Conservation (phyloP, 2,329 filamentous ascomycete genomes). For the Akanthomyces dipterigenus region DNA sequence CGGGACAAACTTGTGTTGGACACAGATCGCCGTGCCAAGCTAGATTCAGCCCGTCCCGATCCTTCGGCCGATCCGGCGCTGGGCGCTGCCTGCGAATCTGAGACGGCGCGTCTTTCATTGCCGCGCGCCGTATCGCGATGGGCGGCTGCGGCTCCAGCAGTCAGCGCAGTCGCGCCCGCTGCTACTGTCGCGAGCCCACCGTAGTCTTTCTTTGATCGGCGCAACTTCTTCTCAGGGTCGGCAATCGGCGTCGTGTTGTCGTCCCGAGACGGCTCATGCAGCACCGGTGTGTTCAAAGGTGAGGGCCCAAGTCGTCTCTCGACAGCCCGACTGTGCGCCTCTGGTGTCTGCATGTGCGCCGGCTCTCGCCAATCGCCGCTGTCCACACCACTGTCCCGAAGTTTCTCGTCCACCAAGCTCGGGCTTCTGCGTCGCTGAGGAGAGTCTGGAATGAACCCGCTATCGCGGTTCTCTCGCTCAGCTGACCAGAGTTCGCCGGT, state of each 20-base stretch:
- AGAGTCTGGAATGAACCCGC: conserved; percentile 41
- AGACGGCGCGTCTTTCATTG: conserved; percentile 24
- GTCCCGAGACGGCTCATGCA: conserved; percentile 32
- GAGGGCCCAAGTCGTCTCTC: conserved; percentile 26
- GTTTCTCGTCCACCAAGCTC: conserved; percentile 26
- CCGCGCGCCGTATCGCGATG: not conserved
- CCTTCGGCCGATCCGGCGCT: not conserved
- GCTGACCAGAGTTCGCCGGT: conserved; percentile 17
- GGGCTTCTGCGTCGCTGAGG: conserved; percentile 30
- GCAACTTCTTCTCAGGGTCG: conserved; percentile 37
- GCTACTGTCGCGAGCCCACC: conserved; percentile 18
- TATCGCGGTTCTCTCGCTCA: conserved; percentile 40
- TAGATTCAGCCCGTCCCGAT: conserved; percentile 17
- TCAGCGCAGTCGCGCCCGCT: conserved; percentile 10
- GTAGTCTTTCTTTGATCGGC: conserved; percentile 22
- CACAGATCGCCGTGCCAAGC: conserved; percentile 33
- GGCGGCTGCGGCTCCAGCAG: conserved; percentile 4
- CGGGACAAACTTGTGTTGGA: conserved; percentile 50
- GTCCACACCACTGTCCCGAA: conserved; percentile 52
- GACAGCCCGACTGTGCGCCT: conserved; percentile 15
- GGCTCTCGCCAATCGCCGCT: conserved; percentile 41
- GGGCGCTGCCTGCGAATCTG: conserved; percentile 23
- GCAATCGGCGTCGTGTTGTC: conserved; percentile 26
- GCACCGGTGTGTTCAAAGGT: conserved; percentile 30
- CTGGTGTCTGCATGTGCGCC: conserved; percentile 21